Base-by-base conservation (phyloP, 1,284 basidiomycete genomes). In the Ustilago loliicola region DNA sequence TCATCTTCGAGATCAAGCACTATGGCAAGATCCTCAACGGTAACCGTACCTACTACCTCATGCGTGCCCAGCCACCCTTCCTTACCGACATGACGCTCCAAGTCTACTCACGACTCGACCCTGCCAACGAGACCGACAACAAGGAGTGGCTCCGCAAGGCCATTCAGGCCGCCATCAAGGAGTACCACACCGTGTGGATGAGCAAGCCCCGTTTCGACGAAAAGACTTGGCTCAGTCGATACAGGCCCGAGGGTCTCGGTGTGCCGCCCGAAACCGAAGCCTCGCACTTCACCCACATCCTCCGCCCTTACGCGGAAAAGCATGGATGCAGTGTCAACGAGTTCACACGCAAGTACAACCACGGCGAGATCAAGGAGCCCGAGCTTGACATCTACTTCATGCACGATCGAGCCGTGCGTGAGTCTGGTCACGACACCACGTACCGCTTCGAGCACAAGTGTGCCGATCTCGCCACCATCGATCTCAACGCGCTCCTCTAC, bases 181-280 rank as follows among this genome's bases (percentile, higher is more conserved):
- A 99, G 86, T 99, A 99, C 87, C 95, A 98, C 89, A 94, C 93
- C 40, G 92, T 99, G 77, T 99, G 96, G 96, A 93, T 96, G 83
- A 91, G 93, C 10, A 91, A 93, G 85, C 97, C 96, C 21, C 92
- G 96, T 29, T 92, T 97, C 80, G 95, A 99, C 87, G 91, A 92
- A 36, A 94, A 93, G 88, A 94, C 94, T 6, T 96, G 96, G 40
- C 90, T 99, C 15, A 96, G 95, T 0, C 92, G 96, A 55, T 99
- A 92, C 88, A 91, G 95, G 30, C 96, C 96, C 5, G 93, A 93
- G 72, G 96, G 97, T n/a, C 87, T 94, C 5, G 96, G 96, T 57
- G 97, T 99, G 60, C 96, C 95, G 19, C 97, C 96, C 0, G 96
- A 99, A 89, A 99, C 96, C 0, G 96, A 99, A 87, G 95, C 97